A percentile compares a stretch with the other conserved stretches of the same genome.
Conservation (phyloP, 1,284 basidiomycete species). For the Coniophora puteana region DNA sequence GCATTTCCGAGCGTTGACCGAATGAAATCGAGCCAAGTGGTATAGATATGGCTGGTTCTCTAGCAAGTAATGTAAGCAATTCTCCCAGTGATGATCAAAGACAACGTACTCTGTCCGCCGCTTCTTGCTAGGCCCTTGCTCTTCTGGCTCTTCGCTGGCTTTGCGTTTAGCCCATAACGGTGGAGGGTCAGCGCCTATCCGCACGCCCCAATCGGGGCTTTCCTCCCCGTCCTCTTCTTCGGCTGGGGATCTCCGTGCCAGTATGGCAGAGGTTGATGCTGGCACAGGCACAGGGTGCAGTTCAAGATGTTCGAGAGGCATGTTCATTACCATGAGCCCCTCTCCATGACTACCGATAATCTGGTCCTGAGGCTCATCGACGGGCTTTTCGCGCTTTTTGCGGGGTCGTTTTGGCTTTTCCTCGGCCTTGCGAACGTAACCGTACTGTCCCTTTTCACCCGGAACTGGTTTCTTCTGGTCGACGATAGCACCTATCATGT, state of each 20-base stretch:
- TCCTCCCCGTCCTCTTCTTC: constrained; percentile 59
- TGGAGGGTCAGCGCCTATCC: constrained; percentile 54
- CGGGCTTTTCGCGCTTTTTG: constrained; percentile 40
- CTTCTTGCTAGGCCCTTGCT: constrained; percentile 13
- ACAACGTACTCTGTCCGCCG: constrained; percentile 24
- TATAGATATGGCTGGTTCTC: constrained; percentile 8
- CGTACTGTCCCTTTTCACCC: constrained; percentile 74
- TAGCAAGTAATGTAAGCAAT: too few species aligned
- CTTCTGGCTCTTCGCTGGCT: constrained; percentile 31
- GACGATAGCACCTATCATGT: constrained; percentile 58
- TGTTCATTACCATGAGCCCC: constrained; percentile 15
- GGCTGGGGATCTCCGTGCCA: constrained; percentile 31
- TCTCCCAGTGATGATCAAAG: not conserved
- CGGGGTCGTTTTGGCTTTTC: constrained; percentile 56
- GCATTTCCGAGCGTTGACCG: too few species aligned
- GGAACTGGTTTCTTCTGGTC: constrained; percentile 58
- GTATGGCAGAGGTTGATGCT: constrained; percentile 14
- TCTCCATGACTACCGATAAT: constrained; percentile 18
- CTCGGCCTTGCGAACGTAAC: constrained; percentile 68
- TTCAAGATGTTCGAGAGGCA: constrained; percentile 23
- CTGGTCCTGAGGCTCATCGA: constrained; percentile 25
- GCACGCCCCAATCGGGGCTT: constrained; percentile 59
- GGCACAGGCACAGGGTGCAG: constrained; percentile 12
- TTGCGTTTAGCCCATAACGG: constrained; percentile 68
- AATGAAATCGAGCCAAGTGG: too few species aligned